Base-by-base conservation (phyloP, 2,329 filamentous ascomycete genomes). In the Xylogone sp. region DNA sequence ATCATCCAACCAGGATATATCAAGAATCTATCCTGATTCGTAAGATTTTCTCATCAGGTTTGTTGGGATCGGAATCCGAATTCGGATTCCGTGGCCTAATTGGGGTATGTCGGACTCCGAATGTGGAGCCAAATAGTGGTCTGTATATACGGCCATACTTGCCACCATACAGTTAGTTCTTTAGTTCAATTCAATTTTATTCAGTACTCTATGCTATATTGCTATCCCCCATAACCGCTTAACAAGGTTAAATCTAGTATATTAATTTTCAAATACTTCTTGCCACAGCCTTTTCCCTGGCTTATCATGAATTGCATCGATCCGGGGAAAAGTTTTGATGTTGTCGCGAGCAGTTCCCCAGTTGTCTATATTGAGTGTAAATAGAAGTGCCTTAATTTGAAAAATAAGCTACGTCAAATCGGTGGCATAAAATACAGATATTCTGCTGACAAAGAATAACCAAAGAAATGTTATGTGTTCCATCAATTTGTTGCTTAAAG, bases 1-100 rank as follows among this genome's bases (percentile, higher is more conserved):
- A 43, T 42, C 10, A 52, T 60, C 18, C 55, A 62, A 45, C 64
- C 65, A 13, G 66, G 65, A 1, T 65, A 60, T 43, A 55, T 68
- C 29, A n/a, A n/a, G n/a, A n/a, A n/a, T n/a, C n/a, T n/a, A n/a
- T n/a, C n/a, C n/a, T n/a, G n/a, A n/a, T n/a, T n/a, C n/a, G n/a
- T 31, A 31, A 13, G 27, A 31, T 13, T 8, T 8, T 31, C 27
- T 13, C 7, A 31, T 31, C 13, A 7, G 7, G 13, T 31, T 13
- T 31, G 13, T 31, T 8, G 27, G 8, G 27, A 31, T 13, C 13
- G 13, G 27, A 31, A 31, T 31, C 27, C 7, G n/a, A n/a, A n/a
- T n/a, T n/a, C n/a, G n/a, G n/a, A n/a, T n/a, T n/a, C n/a, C n/a
- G n/a, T n/a, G n/a, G 7, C 8, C 7, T 31, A 13, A 31, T 31